Percentiles rank a stretch among this genome's conserved stretches.
These are phyloP conservation scores for Sutorius australiensis DNA, from an alignment of 768 basidiomycete genomes.

Conservation along the genomic window DNA sequence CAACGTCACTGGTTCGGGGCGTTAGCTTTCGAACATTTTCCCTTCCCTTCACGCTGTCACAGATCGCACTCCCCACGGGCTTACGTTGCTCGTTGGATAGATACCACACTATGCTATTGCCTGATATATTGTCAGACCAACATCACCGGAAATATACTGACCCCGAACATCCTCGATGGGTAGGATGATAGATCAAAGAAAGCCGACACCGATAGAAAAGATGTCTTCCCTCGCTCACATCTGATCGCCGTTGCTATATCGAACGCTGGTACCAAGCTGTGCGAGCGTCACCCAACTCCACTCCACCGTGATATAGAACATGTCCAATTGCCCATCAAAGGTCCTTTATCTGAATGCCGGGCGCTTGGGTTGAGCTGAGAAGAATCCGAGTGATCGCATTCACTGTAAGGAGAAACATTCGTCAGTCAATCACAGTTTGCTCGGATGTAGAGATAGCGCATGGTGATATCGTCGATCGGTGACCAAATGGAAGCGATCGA, in stretches of 20 bases:
- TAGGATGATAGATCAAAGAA: conserved; percentile 2
- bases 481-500: conserved; percentile 5
- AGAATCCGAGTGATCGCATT: conserved; percentile 77
- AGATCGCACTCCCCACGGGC: background rate
- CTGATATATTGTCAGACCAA: conserved; percentile 1
- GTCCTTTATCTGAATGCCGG: conserved; percentile 86
- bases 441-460: conserved; percentile 1
- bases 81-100: background rate
- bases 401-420: conserved; percentile 36
- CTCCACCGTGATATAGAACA: background rate
- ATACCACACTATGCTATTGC: background rate
- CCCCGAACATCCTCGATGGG: background rate
- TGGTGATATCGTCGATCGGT: conserved; percentile 11
- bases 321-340: conserved; percentile 36
- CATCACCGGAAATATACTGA: background rate
- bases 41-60: background rate
- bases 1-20: background rate
- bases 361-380: conserved; percentile 82
- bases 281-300: conserved; percentile 10
- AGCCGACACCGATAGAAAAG: background rate
- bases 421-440: conserved; percentile 11
- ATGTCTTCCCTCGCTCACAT: conserved; percentile 3
- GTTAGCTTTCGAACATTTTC: background rate
- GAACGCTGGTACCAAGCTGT: conserved; percentile 19
- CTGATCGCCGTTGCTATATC: conserved; percentile 25